A percentile compares a stretch with the other conserved stretches of the same genome.
Conservation (phyloP, 2,329 filamentous ascomycete genomes). For the Torrubiella hemipterigena region DNA sequence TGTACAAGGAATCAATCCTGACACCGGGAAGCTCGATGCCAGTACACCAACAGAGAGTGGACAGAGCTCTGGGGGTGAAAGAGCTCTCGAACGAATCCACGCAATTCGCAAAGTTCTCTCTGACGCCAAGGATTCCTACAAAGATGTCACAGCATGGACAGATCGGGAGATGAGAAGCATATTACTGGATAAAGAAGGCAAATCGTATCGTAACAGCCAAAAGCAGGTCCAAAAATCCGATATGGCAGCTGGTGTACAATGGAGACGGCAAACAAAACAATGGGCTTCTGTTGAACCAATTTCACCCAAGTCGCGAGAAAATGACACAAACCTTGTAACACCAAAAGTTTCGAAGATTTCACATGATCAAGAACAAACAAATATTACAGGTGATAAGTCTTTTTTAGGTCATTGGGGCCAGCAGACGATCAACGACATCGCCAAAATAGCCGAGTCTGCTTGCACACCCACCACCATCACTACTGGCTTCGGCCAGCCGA, state of each 20-base stretch:
- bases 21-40: slow-evolving; percentile 39
- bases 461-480: slow-evolving; percentile 51
- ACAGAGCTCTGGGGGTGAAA: slow-evolving; percentile 19
- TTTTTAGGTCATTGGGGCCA: slow-evolving; percentile 11
- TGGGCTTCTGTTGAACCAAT: slow-evolving; percentile 38
- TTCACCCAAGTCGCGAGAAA: slow-evolving; percentile 31
- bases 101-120: slow-evolving; percentile 19
- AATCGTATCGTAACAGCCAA: slow-evolving; percentile 25
- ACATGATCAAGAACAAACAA: slow-evolving; percentile 1
- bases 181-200: slow-evolving; percentile 17
- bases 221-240: slow-evolving; percentile 14
- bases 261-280: slow-evolving; percentile 30
- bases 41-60: slow-evolving; percentile 38
- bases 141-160: slow-evolving; percentile 30
- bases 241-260: slow-evolving; percentile 29
- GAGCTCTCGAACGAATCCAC: slow-evolving; percentile 18
- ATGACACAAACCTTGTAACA: background rate
- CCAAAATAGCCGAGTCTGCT: slow-evolving; percentile 23
- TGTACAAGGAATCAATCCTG: slow-evolving; percentile 45
- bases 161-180: slow-evolving; percentile 27
- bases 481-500: slow-evolving; percentile 37
- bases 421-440: slow-evolving; percentile 10
- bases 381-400: too few species aligned
- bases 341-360: background rate
- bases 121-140: slow-evolving; percentile 20